Evolutionary conservation across 495 filamentous ascomycete species (phyloP), one percentile per base, ranked within the genome.

Genomic region (Clavariopsis aquatica): DNA sequence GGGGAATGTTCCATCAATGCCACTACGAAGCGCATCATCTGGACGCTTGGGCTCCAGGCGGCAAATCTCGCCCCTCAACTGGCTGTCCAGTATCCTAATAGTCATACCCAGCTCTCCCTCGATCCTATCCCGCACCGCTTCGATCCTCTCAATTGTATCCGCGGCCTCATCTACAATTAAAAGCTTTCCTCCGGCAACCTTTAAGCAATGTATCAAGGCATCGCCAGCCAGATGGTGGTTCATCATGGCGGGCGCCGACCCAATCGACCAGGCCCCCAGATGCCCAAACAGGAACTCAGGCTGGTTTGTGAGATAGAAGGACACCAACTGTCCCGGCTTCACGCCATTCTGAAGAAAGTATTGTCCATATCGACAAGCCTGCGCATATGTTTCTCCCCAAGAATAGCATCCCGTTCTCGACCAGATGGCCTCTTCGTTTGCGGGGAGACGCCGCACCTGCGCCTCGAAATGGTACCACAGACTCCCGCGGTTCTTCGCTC

Each of bases 221-320:
- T 89, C 84, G 0, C 83, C 84, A 24, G 80, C 74, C 0, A 92
- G 78, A 69, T 90, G 85, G 65, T 88, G 85, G 71, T 93, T 93
- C 71, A 93, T 87, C 64, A 87, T 79, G 0, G 88, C 86, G 0
- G 88, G 87, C 5, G 84, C 87, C 34, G 82, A 83, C 0, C 88
- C 88, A 64, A 90, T 82, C 15, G 81, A 81, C 81, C 83, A 83
- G 1, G 84, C 72, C 0, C 79, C 87, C 46, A 90, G 66, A 82
- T 85, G 85, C 0, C 79, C 80, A 56, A 89, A 81, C 29, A 91
- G 70, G 71, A 90, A 91, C 69, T 90, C 85, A 0, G 83, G 80
- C 8, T 81, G 80, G 69, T 92, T 93, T 59, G 79, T 80, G 70
- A 92, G 79, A 74, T 87, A 91, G 59, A 92, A 81, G 4, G 80